Base-by-base conservation (phyloP, 805 yeast genomes). In the Phaffomyces antillensis region DNA sequence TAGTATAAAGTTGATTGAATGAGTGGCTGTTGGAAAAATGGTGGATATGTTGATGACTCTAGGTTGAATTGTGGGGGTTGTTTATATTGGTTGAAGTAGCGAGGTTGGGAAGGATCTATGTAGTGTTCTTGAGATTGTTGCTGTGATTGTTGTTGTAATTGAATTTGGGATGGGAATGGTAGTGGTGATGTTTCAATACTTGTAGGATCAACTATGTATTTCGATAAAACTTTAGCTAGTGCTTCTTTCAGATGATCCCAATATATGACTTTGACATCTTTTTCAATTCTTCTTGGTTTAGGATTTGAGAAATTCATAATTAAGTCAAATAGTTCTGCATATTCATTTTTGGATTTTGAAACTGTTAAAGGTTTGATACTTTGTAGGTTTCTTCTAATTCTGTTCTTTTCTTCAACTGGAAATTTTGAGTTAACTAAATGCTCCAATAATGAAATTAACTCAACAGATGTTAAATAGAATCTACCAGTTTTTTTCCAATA, bases 221-320 rank as follows among this genome's bases (percentile, higher is more conserved):
- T 82, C 31, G 79, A 65, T 31, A 79, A 67, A 13, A 82, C 82
- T 54, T 77, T 80, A 24, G 64, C 60, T 41, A 81, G 55, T 0
- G 87, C 87, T 28, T 63, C 67, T 34, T 66, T 72, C 24, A 82
- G 61, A 37, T 71, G 67, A 18, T 58, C 54, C 88, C 88, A 82
- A 24, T 67, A 66, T 53, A 82, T 77, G 5, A 82, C 86, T 56
- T 82, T 82, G 48, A 82, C 73, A 56, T 81, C 85, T 58, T 82
- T 82, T 53, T 79, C 87, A 38, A 82, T 82, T 51, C 79, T 80
- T 36, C 88, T 64, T 6, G 88, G 88, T 51, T 77, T 68, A 2
- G 88, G 88, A 45, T 70, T 70, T 26, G 74, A 75, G 67, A 75
- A 81, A 30, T 70, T 62, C 87, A 82, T 82, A 33, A 82, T 71